Conservation (phyloP, 2,329 filamentous ascomycete species). For the Didymella pinodella region DNA sequence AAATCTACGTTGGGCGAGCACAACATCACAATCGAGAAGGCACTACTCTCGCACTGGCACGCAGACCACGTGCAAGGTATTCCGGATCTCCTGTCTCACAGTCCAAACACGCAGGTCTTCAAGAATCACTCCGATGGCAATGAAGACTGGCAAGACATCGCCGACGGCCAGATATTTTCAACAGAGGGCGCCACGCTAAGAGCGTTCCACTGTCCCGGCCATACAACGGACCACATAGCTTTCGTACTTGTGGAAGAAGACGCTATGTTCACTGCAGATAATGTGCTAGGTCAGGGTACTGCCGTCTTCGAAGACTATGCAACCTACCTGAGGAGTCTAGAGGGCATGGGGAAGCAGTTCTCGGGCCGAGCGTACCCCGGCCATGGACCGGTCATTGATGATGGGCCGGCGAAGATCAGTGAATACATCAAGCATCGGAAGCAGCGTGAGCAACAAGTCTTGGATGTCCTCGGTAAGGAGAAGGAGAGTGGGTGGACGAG, state of each 20-base stretch:
- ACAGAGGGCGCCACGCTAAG: conserved; percentile 71
- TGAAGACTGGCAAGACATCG: conserved; percentile 61
- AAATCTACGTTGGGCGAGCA: conserved; percentile 71
- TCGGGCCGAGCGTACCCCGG: conserved; percentile 81
- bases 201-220: conserved; percentile 74
- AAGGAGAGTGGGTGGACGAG: conserved; percentile 65
- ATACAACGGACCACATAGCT: conserved; percentile 82
- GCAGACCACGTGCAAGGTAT: conserved; percentile 84
- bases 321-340: conserved; percentile 72
- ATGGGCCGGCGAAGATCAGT: conserved; percentile 73
- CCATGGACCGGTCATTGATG: conserved; percentile 80
- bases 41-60: conserved; percentile 92
- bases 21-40: conserved; percentile 70
- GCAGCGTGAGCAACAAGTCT: conserved; percentile 69
- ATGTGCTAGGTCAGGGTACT: conserved; percentile 86
- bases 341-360: conserved; percentile 72
- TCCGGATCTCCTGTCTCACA: conserved; percentile 69
- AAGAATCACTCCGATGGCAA: conserved; percentile 66
- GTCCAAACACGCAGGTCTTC: conserved; percentile 69
- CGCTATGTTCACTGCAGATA: conserved; percentile 88
- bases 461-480: conserved; percentile 47
- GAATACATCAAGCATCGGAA: conserved; percentile 87
- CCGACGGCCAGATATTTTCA: conserved; percentile 63
- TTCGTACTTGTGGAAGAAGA: conserved; percentile 79
- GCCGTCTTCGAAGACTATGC: conserved; percentile 82